Conservation (phyloP, 116 monocot genomes). For the Trichopus zeylanicus region DNA sequence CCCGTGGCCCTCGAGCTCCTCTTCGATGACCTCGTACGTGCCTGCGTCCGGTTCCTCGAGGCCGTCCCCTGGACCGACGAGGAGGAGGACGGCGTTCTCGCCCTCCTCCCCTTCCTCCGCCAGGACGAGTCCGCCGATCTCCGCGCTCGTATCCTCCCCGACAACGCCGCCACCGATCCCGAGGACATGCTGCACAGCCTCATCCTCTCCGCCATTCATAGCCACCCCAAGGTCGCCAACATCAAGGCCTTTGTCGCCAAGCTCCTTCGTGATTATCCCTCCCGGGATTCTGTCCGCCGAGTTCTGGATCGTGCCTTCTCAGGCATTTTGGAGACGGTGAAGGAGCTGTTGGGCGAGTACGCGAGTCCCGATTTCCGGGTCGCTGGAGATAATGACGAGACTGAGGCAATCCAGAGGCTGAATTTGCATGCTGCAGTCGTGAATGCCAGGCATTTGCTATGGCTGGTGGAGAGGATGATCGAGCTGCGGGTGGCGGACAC, state of each 20-base stretch:
- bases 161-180: constrained; percentile 7
- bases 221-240: constrained; percentile 48
- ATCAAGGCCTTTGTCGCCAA: constrained; percentile 69
- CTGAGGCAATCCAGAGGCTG: constrained; percentile 81
- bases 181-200: constrained; percentile 66
- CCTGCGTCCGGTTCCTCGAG: constrained; percentile 70
- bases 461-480: constrained; percentile 90
- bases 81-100: constrained; percentile 47
- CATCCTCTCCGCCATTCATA: constrained; percentile 48
- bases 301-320: constrained; percentile 60
- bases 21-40: constrained; percentile 60
- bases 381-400: constrained; percentile 65
- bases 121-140: constrained; percentile 44
- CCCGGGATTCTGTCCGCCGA: constrained; percentile 31
- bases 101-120: constrained; percentile 44
- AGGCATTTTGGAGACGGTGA: constrained; percentile 45
- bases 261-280: constrained; percentile 47
- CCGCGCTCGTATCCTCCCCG: constrained; percentile 29
- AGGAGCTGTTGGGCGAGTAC: constrained; percentile 62
- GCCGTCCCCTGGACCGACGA: constrained; percentile 87
- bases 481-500: constrained; percentile 65
- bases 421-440: constrained; percentile 61
- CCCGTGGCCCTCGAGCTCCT: constrained; percentile 62
- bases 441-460: constrained; percentile 56
- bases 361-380: constrained; percentile 77